Percentiles rank a stretch among this genome's conserved stretches.
These are phyloP conservation scores for Fusarium pininemorale DNA, from an alignment of 2,329 filamentous ascomycete species.

Conservation along the genomic window DNA sequence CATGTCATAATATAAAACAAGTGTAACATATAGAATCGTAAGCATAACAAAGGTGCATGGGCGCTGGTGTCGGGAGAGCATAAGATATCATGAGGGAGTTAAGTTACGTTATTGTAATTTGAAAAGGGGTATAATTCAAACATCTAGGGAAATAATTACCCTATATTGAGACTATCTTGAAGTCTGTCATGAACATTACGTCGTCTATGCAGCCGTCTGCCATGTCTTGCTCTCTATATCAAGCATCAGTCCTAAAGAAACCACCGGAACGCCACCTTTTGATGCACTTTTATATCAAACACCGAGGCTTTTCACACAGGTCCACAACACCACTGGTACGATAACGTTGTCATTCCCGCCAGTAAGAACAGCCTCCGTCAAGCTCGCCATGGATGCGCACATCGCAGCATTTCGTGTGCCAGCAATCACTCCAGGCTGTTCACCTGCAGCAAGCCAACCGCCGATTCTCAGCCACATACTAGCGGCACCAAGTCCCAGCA, in stretches of 20 bases:
- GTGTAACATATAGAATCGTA: slow-evolving; percentile 6
- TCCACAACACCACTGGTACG: slow-evolving; percentile 92
- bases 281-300: slow-evolving; percentile 51
- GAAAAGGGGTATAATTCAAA: slow-evolving; percentile 26
- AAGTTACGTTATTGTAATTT: slow-evolving; percentile 10
- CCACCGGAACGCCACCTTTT: slow-evolving; percentile 24
- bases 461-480: slow-evolving; percentile 80
- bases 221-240: slow-evolving; percentile 13
- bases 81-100: neutral
- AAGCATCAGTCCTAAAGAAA: neutral
- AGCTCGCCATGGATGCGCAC: slow-evolving; percentile 82
- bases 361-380: slow-evolving; percentile 94
- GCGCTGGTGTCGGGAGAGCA: slow-evolving; percentile 11
- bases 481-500: slow-evolving; percentile 74
- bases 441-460: slow-evolving; percentile 69
- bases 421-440: slow-evolving; percentile 49
- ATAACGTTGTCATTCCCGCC: slow-evolving; percentile 99
- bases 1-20: slow-evolving; percentile 41
- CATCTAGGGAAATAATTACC: neutral
- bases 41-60: slow-evolving; percentile 10
- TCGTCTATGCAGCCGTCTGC: slow-evolving; percentile 29
- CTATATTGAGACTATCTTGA: neutral
- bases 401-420: slow-evolving; percentile 72
- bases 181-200: slow-evolving; percentile 36
- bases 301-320: slow-evolving; percentile 82